Evolutionary conservation across 2,329 filamentous ascomycete species (phyloP).

Genomic region (Clarireedia hainanense): DNA sequence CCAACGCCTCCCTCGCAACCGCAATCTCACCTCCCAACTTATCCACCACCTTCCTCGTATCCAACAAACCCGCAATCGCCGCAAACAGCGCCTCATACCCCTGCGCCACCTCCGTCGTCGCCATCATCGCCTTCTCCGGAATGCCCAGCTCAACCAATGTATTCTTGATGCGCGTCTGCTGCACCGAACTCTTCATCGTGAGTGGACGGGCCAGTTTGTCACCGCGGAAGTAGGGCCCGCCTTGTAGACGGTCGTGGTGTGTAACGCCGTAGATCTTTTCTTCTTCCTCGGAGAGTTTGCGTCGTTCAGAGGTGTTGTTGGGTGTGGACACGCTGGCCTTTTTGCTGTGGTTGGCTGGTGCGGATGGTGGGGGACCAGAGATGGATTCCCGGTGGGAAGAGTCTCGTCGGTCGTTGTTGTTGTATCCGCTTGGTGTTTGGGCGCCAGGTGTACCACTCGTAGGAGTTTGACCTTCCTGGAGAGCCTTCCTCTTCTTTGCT

Average conservation of each 20-base stretch:
- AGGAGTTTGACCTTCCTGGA: slow-evolving; percentile 44
- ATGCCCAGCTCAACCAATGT: slow-evolving; percentile 66
- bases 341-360: slow-evolving; percentile 17
- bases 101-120: slow-evolving; percentile 62
- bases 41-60: slow-evolving; percentile 66
- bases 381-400: slow-evolving; percentile 29
- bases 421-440: slow-evolving; percentile 27
- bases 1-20: slow-evolving; percentile 47
- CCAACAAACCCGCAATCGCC: slow-evolving; percentile 62
- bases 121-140: slow-evolving; percentile 58
- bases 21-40: slow-evolving; percentile 68
- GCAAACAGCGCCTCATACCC: slow-evolving; percentile 63
- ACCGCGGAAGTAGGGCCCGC: slow-evolving; percentile 83
- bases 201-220: slow-evolving; percentile 74
- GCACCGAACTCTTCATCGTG: slow-evolving; percentile 66
- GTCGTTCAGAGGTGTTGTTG: slow-evolving; percentile 43
- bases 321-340: slow-evolving; percentile 22
- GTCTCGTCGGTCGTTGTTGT: slow-evolving; percentile 29
- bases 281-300: slow-evolving; percentile 67
- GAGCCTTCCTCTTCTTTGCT: slow-evolving; percentile 76
- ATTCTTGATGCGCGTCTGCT: slow-evolving; percentile 67
- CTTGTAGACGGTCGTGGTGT: slow-evolving; percentile 75
- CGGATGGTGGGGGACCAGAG: slow-evolving; percentile 29
- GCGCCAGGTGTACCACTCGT: slow-evolving; percentile 30
- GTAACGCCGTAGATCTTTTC: slow-evolving; percentile 76